Evolutionary conservation across 208 protist genomes (phyloP).

Genomic region (Crithidia fasciculata): DNA sequence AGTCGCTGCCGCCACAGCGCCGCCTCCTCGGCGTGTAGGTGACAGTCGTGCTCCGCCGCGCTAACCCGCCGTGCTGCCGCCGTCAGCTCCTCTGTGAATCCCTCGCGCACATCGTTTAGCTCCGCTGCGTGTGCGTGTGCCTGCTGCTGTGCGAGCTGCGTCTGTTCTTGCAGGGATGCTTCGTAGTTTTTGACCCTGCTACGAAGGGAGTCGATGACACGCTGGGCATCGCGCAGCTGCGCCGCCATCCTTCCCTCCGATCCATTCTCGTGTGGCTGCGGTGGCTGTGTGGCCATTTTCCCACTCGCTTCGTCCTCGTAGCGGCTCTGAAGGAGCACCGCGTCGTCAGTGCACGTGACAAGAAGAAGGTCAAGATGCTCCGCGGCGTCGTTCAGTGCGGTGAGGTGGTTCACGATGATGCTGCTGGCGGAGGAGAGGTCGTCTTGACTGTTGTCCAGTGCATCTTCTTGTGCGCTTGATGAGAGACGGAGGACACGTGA

Average conservation of each 20-base stretch:
- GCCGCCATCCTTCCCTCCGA: background rate
- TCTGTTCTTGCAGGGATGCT: background rate
- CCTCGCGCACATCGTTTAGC: background rate
- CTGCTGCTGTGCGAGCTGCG: background rate
- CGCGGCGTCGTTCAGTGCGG: no score
- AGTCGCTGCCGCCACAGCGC: constrained; percentile 13
- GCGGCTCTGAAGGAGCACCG: no score
- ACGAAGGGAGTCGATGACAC: background rate
- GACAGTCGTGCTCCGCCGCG: constrained; percentile 18
- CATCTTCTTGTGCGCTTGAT: background rate
- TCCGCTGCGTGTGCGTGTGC: background rate
- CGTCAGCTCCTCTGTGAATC: constrained; percentile 3
- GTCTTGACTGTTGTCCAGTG: background rate
- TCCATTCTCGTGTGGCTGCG: background rate
- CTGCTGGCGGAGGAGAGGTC: no score
- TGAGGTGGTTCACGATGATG: no score
- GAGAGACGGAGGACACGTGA: background rate
- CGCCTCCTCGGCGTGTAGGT: constrained; percentile 4
- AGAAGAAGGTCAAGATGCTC: no score
- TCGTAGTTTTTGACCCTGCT: background rate
- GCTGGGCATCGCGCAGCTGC: background rate
- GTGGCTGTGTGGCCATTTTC: background rate
- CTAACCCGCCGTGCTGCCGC: constrained; percentile 14
- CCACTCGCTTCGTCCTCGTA: no score
- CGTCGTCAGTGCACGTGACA: no score